These are phyloP conservation scores for Aspergillus ruber DNA, from an alignment of 2,329 filamentous ascomycete genomes.

Conservation along the genomic window DNA sequence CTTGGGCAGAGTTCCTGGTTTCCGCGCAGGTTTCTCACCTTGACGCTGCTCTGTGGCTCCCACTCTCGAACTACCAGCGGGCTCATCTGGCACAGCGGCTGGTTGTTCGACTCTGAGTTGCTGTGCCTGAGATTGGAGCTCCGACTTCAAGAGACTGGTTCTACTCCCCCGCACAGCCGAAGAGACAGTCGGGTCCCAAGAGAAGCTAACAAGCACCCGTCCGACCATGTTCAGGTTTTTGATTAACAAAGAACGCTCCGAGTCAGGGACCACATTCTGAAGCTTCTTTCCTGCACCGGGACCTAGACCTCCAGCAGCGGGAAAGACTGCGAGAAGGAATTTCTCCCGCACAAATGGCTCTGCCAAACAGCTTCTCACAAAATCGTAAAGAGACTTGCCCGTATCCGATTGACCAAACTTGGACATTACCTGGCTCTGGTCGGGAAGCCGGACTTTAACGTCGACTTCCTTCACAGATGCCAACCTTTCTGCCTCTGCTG, in stretches of 20 bases:
- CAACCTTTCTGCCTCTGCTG: slow-evolving; percentile 59
- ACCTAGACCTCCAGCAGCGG: slow-evolving; percentile 13
- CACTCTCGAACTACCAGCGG: slow-evolving; percentile 37
- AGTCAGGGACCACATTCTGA: slow-evolving; percentile 32
- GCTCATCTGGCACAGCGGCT: slow-evolving; percentile 48
- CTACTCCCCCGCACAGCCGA: slow-evolving; percentile 45
- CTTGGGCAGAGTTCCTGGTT: slow-evolving; percentile 51
- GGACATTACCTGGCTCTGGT: slow-evolving; percentile 71
- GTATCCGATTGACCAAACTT: slow-evolving; percentile 64
- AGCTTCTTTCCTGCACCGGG: slow-evolving; percentile 10
- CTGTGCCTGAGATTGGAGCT: slow-evolving; percentile 57
- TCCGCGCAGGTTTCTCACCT: slow-evolving; percentile 26
- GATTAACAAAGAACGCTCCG: slow-evolving; percentile 55
- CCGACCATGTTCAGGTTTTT: slow-evolving; percentile 63
- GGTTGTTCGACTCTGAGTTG: slow-evolving; percentile 50
- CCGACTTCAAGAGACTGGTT: slow-evolving; percentile 54
- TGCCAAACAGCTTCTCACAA: slow-evolving; percentile 66
- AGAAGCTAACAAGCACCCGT: slow-evolving; percentile 66
- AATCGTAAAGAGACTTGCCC: slow-evolving; percentile 64
- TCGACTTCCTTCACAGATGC: slow-evolving; percentile 61
- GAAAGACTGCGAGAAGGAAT: slow-evolving; percentile 65
- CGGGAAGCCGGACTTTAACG: slow-evolving; percentile 80
- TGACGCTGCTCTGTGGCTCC: slow-evolving; percentile 18
- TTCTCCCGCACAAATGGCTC: slow-evolving; percentile 49
- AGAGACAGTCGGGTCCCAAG: slow-evolving; percentile 62